A percentile compares a stretch with the other conserved stretches of the same genome.
Conservation (phyloP, 306 rosid genomes). For the Fragaria iinumae region DNA sequence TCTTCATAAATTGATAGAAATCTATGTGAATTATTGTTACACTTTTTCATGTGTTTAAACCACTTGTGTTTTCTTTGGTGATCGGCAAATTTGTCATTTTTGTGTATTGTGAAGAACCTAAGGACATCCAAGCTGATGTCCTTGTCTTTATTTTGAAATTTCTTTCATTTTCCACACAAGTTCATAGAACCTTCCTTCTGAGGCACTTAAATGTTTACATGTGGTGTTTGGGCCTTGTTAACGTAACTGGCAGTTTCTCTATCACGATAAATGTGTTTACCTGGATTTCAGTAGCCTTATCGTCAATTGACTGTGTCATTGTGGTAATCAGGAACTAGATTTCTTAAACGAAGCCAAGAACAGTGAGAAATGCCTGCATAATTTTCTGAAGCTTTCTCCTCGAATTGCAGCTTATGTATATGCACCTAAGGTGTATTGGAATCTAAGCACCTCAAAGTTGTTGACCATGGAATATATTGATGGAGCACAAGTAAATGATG, state of each 20-base stretch:
- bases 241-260: not conserved
- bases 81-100: not conserved
- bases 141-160: not conserved
- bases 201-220: not conserved
- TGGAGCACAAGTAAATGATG: slow-evolving; percentile 79
- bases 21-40: no score
- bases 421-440: slow-evolving; percentile 89
- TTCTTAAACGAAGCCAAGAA: slow-evolving; percentile 82
- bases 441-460: slow-evolving; percentile 75
- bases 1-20: not conserved
- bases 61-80: not conserved
- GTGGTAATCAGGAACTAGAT: slow-evolving; percentile 74
- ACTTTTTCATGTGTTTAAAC: not conserved
- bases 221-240: not conserved
- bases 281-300: slow-evolving; percentile 5
- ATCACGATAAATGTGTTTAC: not conserved
- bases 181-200: not conserved
- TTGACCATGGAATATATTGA: slow-evolving; percentile 96
- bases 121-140: not conserved
- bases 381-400: slow-evolving; percentile 85
- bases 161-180: not conserved
- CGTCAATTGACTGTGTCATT: slow-evolving; percentile 30
- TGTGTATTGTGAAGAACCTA: not conserved
- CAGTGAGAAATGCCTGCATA: slow-evolving; percentile 84
- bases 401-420: slow-evolving; percentile 77